These are phyloP conservation scores for Cercospora zeina DNA, from an alignment of 2,329 filamentous ascomycete species.

Conservation along the genomic window DNA sequence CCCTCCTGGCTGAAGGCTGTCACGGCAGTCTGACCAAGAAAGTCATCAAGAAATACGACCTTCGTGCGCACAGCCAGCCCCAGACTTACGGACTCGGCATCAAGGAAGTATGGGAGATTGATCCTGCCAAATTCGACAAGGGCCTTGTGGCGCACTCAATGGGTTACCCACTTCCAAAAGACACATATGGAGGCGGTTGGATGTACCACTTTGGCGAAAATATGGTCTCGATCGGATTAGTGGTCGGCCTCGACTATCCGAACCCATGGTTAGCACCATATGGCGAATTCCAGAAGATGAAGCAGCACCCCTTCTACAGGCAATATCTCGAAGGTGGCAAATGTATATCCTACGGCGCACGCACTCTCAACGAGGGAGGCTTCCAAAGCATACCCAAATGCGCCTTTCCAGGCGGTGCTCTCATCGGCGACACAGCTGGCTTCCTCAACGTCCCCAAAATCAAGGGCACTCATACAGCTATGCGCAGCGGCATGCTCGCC, in stretches of 20 bases:
- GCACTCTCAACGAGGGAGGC: conserved; percentile 88
- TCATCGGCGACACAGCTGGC: conserved; percentile 94
- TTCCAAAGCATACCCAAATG: conserved; percentile 98
- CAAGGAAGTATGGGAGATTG: conserved; percentile 97
- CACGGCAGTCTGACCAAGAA: conserved; percentile 95
- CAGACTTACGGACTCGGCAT: conserved; percentile 94
- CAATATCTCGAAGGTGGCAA: conserved; percentile 90
- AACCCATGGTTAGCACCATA: conserved; percentile 98
- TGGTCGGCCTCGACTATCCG: conserved; percentile 90
- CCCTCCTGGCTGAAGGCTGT: conserved; percentile 90
- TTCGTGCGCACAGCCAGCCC: conserved; percentile 82
- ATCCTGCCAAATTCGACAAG: conserved; percentile 86
- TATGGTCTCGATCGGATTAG: conserved; percentile 85
- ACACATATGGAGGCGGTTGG: conserved; percentile 97
- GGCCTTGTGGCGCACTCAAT: conserved; percentile 85
- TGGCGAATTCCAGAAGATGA: conserved; percentile 96
- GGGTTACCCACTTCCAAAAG: conserved; percentile 83
- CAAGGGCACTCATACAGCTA: conserved; percentile 96
- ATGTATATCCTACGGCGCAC: conserved; percentile 93
- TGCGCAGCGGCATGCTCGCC: conserved; percentile 95
- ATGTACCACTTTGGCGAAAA: conserved; percentile 99
- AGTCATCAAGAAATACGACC: conserved; percentile 88
- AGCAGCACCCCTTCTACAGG: conserved; percentile 90
- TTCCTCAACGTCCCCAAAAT: conserved; percentile 98
- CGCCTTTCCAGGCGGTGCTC: conserved; percentile 89